These are phyloP conservation scores for Amaranthus tricolor DNA, from an alignment of 179 eudicot genomes.

Conservation along the genomic window DNA sequence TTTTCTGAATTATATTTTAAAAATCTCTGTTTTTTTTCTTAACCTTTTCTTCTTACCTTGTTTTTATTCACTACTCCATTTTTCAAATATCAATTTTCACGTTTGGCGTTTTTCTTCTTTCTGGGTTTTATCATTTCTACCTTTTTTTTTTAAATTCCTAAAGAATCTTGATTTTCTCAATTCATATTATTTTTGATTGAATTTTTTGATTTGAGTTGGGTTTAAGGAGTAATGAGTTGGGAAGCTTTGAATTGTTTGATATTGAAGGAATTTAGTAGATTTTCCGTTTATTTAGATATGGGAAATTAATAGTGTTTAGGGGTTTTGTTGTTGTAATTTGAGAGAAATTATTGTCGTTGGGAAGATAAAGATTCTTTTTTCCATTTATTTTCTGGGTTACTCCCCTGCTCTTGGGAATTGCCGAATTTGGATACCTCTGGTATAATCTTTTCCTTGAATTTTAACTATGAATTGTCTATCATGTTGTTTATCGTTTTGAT, in stretches of 20 bases:
- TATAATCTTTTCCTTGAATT: slow-evolving; percentile 9
- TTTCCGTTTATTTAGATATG: neutral
- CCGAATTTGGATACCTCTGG: slow-evolving; percentile 10
- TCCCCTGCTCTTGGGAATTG: neutral
- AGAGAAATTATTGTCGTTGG: slow-evolving; percentile 5
- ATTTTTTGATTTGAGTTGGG: neutral
- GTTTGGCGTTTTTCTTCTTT: neutral
- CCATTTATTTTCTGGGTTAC: slow-evolving; percentile 12
- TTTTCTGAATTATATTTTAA: neutral
- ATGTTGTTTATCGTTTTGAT: neutral
- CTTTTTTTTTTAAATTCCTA: neutral
- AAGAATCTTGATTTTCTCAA: neutral
- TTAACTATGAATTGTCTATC: neutral
- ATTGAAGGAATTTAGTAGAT: neutral
- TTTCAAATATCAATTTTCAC: neutral
- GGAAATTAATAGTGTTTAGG: neutral
- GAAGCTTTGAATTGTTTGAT: slow-evolving; percentile 3
- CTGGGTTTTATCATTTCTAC: neutral
- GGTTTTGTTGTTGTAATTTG: slow-evolving; percentile 9
- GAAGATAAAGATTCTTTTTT: neutral
- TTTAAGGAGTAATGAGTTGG: neutral
- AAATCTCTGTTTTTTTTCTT: neutral
- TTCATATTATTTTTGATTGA: neutral
- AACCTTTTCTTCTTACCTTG: neutral
- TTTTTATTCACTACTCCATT: neutral